Percentiles rank a stretch among this genome's conserved stretches.
Conservation (phyloP, 2,329 filamentous ascomycete genomes). For the Sarocladiaceae sp. region DNA sequence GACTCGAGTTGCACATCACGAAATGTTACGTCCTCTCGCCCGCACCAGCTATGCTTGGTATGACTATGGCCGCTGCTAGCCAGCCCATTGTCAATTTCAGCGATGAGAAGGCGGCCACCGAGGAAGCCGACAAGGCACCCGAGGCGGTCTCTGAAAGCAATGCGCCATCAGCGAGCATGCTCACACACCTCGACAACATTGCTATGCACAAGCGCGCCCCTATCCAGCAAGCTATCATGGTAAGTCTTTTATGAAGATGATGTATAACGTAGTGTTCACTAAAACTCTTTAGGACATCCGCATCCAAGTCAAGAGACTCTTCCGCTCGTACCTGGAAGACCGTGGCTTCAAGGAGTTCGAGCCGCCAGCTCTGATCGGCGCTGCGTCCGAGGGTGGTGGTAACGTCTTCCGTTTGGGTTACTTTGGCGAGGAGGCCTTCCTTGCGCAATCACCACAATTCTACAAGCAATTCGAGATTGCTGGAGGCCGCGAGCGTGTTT, state of each 20-base stretch:
- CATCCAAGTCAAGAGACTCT: slow-evolving; percentile 62
- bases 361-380: slow-evolving; percentile 82
- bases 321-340: slow-evolving; percentile 72
- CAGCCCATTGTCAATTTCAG: slow-evolving; percentile 53
- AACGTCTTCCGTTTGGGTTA: slow-evolving; percentile 91
- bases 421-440: slow-evolving; percentile 77
- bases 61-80: slow-evolving; percentile 54
- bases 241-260: slow-evolving; percentile 41
- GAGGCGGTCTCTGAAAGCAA: slow-evolving; percentile 19
- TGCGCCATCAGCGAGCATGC: slow-evolving; percentile 66
- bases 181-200: slow-evolving; percentile 84
- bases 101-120: slow-evolving; percentile 46
- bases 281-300: slow-evolving; percentile 25
- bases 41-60: slow-evolving; percentile 52
- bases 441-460: slow-evolving; percentile 79
- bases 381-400: slow-evolving; percentile 86
- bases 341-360: slow-evolving; percentile 80
- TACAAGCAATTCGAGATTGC: slow-evolving; percentile 88
- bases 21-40: slow-evolving; percentile 76
- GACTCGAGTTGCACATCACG: slow-evolving; percentile 81
- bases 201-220: slow-evolving; percentile 89
- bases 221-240: slow-evolving; percentile 79
- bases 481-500: slow-evolving; percentile 71
- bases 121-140: slow-evolving; percentile 36
- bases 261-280: not conserved